Base-by-base conservation (phyloP, 2,329 filamentous ascomycete species). In the Aspergillus viridinutans region DNA sequence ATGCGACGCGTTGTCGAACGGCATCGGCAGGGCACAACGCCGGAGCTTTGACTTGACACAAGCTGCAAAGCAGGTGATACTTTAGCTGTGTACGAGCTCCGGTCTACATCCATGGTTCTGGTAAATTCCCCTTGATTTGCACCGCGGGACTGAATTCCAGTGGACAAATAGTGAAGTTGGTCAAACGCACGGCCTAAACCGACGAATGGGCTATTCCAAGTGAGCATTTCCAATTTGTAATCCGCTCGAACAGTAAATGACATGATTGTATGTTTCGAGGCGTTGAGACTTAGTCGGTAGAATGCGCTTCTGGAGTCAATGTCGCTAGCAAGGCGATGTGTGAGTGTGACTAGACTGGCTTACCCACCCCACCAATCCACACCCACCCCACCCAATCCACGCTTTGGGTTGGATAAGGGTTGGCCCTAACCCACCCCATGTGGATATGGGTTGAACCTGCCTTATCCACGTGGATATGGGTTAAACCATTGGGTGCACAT, bases 111-210 rank as follows among this genome's bases (percentile, higher is more conserved):
- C 69, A 52, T 64, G 66, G 20, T 72, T 70, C 23, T 71, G 68
- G 71, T 28, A 1, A 66, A 82, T 59, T 84, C 83, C 23, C 81
- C 80, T 1, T 84, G 4, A 85, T 80, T 2, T 85, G 69, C 10
- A 84, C 72, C 0, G 81, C 78, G 64, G 85, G 81, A 28, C 85
- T n/a, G n/a, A n/a, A 54, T 84, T 81, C 38, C 84, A 63, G 81
- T 6, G 81, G 79, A 48, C 81, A 78, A 2, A 82, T 83, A 1
- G 85, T 69, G 62, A 85, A 85, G 58, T 85, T 85, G 3, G 81
- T 81, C 55, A 84, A 78, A 1, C 82, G 78, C 2, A 85, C 72
- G 58, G 82, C 83, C 60, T 85, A 81, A 54, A 70, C 70, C 4
- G 65, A 69, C 3, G 65, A 62, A n/a, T 64, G 66, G 14, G 65